Evolutionary conservation across 768 basidiomycete species (phyloP).

Genomic region (Boletus eberwhitei): DNA sequence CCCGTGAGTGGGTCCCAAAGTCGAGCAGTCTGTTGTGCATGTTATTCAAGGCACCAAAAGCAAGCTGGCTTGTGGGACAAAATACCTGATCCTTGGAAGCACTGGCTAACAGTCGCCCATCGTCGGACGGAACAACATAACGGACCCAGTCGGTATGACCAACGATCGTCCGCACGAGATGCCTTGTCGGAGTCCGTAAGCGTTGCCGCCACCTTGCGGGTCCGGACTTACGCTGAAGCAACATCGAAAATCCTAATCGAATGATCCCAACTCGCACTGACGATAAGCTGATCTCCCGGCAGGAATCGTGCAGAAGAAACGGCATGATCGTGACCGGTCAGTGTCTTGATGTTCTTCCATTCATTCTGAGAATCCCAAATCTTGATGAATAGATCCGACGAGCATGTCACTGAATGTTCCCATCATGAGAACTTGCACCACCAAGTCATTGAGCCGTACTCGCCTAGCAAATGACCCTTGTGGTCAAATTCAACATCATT

Average conservation of each 20-base stretch:
- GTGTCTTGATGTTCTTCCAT: slow-evolving; percentile 84
- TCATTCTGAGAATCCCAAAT: slow-evolving; percentile 90
- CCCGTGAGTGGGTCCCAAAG: slow-evolving; percentile 73
- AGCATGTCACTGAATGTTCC: slow-evolving; percentile 46
- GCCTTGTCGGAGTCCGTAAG: slow-evolving; percentile 39
- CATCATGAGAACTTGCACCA: neutral
- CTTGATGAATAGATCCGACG: slow-evolving; percentile 87
- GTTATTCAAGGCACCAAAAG: neutral
- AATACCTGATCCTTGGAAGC: slow-evolving; percentile 86
- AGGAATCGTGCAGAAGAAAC: slow-evolving; percentile 85
- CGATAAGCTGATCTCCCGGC: slow-evolving; percentile 77
- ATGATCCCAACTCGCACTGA: slow-evolving; percentile 85
- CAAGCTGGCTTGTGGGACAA: neutral
- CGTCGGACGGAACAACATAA: slow-evolving; percentile 57
- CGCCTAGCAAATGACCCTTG: slow-evolving; percentile 80
- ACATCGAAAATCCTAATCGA: slow-evolving; percentile 87
- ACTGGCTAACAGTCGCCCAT: slow-evolving; percentile 72
- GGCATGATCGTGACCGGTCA: slow-evolving; percentile 89
- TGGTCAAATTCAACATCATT: slow-evolving; percentile 87
- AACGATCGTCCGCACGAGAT: slow-evolving; percentile 69
- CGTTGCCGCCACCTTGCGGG: neutral
- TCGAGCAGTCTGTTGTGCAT: slow-evolving; percentile 57
- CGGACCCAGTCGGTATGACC: slow-evolving; percentile 89
- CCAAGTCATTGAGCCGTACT: slow-evolving; percentile 12
- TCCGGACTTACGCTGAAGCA: slow-evolving; percentile 65